Percentiles rank a stretch among this genome's conserved stretches.
These are phyloP conservation scores for Mikania micrantha DNA, from an alignment of 129 eudicot species.

Conservation along the genomic window DNA sequence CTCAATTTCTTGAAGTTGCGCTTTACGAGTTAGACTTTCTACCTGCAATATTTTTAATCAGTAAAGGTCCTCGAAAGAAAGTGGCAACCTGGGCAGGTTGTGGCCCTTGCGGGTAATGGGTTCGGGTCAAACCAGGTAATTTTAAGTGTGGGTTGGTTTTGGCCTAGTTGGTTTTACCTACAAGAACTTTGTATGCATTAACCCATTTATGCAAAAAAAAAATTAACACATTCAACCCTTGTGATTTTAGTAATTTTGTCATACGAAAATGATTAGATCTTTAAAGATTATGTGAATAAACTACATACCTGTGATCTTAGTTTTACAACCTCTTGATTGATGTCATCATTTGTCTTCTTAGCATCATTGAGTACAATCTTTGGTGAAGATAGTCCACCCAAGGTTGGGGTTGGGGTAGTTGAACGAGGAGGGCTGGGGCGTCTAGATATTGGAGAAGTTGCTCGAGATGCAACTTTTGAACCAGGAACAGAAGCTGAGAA, in stretches of 20 bases:
- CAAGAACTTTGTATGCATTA: background rate
- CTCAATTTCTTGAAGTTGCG: conserved; percentile 80
- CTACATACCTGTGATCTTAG: conserved; percentile 76
- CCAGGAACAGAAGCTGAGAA: conserved; percentile 99
- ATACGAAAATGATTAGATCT: conserved; percentile 1
- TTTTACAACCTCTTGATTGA: conserved; percentile 64
- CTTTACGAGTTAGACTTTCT: conserved; percentile 75
- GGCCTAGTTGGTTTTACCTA: background rate
- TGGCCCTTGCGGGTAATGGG: background rate
- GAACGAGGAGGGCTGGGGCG: conserved; percentile 97
- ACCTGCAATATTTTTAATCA: conserved; percentile 37
- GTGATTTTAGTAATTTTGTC: background rate
- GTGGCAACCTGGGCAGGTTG: background rate
- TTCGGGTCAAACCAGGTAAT: background rate
- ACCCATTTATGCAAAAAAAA: background rate
- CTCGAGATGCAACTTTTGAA: conserved; percentile 93
- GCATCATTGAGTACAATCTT: conserved; percentile 56
- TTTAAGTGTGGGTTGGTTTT: background rate
- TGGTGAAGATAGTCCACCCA: conserved; percentile 85
- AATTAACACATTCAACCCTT: background rate
- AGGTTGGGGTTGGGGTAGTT: conserved; percentile 92
- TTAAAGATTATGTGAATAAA: conserved; percentile 9
- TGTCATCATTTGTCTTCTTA: conserved; percentile 51
- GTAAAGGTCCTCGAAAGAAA: conserved; percentile 6
- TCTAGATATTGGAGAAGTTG: conserved; percentile 90